Percentiles rank a stretch among this genome's conserved stretches.
These are phyloP conservation scores for Zea mays DNA, from an alignment of 176 grass and related monocot species.

Conservation along the genomic window Zm-B73-REFERENCE-NAM-5.0 NC_050097.1:220959501-220960000, in stretches of 20 bases:
- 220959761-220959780: background rate
- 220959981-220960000: slow-evolving; percentile 37
- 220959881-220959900: background rate
- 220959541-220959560: background rate
- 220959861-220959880: background rate
- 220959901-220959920: background rate
- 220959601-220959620: background rate
- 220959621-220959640: background rate
- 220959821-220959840: background rate
- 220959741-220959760: background rate
- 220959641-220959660: background rate
- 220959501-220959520: too few relatives aligned
- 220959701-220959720: too few relatives aligned
- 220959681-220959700: too few relatives aligned
- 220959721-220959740: too few relatives aligned
- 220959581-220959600: background rate
- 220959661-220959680: too few relatives aligned
- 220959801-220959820: background rate
- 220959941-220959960: slow-evolving; percentile 43
- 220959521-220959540: background rate
- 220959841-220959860: background rate
- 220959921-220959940: slow-evolving; percentile 23
- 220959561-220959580: background rate
- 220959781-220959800: too few relatives aligned
- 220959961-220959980: slow-evolving; percentile 37